Base-by-base conservation (phyloP, 805 yeast species). In the Kockiozyma suomiensis region DNA sequence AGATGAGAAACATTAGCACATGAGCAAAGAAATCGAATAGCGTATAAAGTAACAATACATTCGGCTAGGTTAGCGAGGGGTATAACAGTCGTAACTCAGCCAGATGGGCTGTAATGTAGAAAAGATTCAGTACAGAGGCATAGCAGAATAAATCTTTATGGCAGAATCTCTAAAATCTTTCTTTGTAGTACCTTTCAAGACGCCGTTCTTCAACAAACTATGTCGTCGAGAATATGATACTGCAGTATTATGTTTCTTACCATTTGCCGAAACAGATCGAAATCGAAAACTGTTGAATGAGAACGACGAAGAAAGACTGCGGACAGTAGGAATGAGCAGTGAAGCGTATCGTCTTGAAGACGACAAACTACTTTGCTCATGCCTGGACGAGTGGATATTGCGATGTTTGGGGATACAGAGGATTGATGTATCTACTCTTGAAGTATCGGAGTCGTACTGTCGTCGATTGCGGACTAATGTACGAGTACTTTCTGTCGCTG, bases 131-230 rank as follows among this genome's bases (percentile, higher is more conserved):
- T 50, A 25, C 12, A 50, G 54, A 10, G 54, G 54, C 54, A 50
- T 50, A 15, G 54, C 38, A 41, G 54, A 38, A 35, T 50, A 50
- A 8, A 50, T 41, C 47, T n/a, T 40, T 6, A 50, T 40, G 5
- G 54, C 54, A 25, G 47, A 38, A 41, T 25, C 28, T 21, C 54
- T 25, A 17, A 40, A 50, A 25, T 12, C 54, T 17, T 37, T 37
- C 25, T 3, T 21, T 3, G 54, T 38, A n/a, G 17, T 28, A 13
- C 54, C 46, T 50, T 40, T 50, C 15, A 50, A n/a, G 13, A 50
- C 35, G 17, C 43, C 43, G n/a, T 19, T 12, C 25, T 25, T 19
- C 12, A 32, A n/a, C 32, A 23, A 1, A 7, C 2, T 35, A 13
- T 35, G 32, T 6, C 42, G 50, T 6, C 13, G 4, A 7, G 37